Evolutionary conservation across 1,139 yeast genomes (phyloP), one percentile per base, ranked within the genome.

Genomic region (Suhomyces coccinellae): DNA sequence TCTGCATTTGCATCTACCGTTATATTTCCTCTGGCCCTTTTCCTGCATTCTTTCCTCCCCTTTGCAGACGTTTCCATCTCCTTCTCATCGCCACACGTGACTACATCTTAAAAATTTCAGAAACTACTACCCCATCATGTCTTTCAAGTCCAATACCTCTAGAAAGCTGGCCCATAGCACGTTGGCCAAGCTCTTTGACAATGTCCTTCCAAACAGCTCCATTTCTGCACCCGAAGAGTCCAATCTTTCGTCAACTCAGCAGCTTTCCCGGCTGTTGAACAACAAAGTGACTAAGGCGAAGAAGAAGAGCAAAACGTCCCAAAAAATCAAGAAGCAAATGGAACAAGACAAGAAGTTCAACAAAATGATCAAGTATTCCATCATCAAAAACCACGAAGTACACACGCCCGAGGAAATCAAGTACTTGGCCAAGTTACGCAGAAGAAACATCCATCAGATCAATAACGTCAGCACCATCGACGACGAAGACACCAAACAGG

Each of bases 361-460:
- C 40, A 76, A 73, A 52, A 57, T 71, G 44, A 83, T 85, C 14
- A 79, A 78, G 52, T 67, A 82, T 48, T 70, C 75, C 42, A 66
- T 80, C 40, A 68, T 82, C 47, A 70, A 75, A 50, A 60, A 63
- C 34, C 83, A 75, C 51, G 65, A 70, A 31, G 48, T 52, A 28
- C 51, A 51, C 45, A 65, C 77, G 1, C 63, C 61, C 11, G 77
- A 71, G 42, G 86, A 82, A 57, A 54, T 63, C 46, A 71, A 69
- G 49, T 78, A 78, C 54, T 61, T 83, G 50, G 68, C 74, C 44
- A 73, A 71, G 52, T 65, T 82, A 16, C 68, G 81, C 1, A 73
- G 68, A 43, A 73, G 67, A 52, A 84, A 84, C 55, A 69, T 80
- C 13, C 63, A 65, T 24, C 69, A 69, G 27, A 55, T 82, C 33